Evolutionary conservation across 1,139 yeast species (phyloP), one percentile per base, ranked within the genome.

Genomic region (Kurtzmaniella quercitrusa): DNA sequence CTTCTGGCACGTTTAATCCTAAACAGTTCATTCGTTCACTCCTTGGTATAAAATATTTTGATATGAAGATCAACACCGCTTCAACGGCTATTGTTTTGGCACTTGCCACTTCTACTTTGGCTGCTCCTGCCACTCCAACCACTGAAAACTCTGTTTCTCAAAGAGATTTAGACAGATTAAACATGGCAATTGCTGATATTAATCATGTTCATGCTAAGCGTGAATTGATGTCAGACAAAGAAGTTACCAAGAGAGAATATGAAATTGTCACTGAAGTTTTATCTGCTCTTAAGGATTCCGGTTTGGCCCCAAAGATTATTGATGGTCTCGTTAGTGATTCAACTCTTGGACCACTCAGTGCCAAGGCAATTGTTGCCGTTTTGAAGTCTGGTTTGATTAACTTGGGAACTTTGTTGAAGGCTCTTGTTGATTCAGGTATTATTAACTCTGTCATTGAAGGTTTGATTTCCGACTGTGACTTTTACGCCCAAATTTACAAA

Each of bases 391-490:
- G 71, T 50, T 38, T 52, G 36, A 53, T 71, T 45, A 62, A 70
- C 49, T 47, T 71, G 49, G 55, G 56, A 39, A 67, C 76, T 11
- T 67, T 71, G 54, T 60, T 71, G 51, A 66, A 60, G 44, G 65
- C 75, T 23, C 65, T 71, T 54, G 66, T 66, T 50, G 70, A 71
- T 45, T 70, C 76, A 35, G 76, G 76, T 39, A 66, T 71, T 51
- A 73, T 74, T 38, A 68, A 60, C 38, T 57, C 53, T 26, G 71
- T 71, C 43, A 65, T 71, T 45, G 51, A 65, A 43, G 61, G 60
- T 50, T 58, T 71, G 52, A 67, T 71, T 50, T 50, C 47, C 46
- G 68, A 71, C 55, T 71, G 77, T 65, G 48, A 58, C 19, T 67
- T 71, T 57, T 71, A 71, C 51, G 61, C 68, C 38, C 64, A 65